phyloP scores from a whole-genome alignment of 805 yeast species.

The Candida chilensis region DNA sequence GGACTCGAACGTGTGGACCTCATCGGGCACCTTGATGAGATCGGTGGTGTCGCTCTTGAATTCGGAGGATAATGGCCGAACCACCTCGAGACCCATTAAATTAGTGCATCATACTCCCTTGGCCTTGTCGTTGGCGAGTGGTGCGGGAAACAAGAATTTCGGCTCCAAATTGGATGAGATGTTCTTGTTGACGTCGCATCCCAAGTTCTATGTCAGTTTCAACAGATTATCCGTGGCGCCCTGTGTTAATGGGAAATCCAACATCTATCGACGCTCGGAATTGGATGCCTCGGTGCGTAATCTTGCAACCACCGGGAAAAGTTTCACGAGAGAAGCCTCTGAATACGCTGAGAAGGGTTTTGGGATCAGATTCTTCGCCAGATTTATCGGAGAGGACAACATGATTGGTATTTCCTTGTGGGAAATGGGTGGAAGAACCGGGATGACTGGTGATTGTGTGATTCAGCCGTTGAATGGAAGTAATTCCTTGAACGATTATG shows the following conservation, averaged over 20 bases:
- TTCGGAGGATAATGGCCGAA: constrained; percentile 43
- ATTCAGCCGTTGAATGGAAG: constrained; percentile 56
- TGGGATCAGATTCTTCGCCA: constrained; percentile 64
- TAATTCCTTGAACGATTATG: constrained; percentile 38
- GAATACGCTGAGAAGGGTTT: constrained; percentile 15
- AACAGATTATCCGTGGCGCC: constrained; percentile 73
- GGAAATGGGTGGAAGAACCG: constrained; percentile 66
- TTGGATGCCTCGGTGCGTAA: constrained; percentile 48
- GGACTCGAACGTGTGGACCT: constrained; percentile 80
- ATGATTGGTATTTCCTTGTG: constrained; percentile 85
- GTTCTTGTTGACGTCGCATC: constrained; percentile 77
- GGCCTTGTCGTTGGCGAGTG: constrained; percentile 30
- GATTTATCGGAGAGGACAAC: constrained; percentile 86
- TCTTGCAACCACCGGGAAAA: constrained; percentile 1
- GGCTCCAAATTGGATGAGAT: constrained; percentile 78
- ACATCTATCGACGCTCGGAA: constrained; percentile 61
- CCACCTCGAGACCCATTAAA: constrained; percentile 35
- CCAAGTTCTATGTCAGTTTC: constrained; percentile 75
- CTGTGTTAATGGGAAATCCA: constrained; percentile 87
- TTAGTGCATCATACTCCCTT: constrained; percentile 80
- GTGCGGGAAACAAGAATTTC: constrained; percentile 19
- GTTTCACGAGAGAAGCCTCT: not conserved
- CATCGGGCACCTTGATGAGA: constrained; percentile 52
- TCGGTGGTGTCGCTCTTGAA: constrained; percentile 45
- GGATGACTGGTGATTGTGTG: constrained; percentile 70